Percentiles rank a stretch among this genome's conserved stretches.
Conservation (phyloP, 306 rosid genomes). For the Albizia julibrissin region DNA sequence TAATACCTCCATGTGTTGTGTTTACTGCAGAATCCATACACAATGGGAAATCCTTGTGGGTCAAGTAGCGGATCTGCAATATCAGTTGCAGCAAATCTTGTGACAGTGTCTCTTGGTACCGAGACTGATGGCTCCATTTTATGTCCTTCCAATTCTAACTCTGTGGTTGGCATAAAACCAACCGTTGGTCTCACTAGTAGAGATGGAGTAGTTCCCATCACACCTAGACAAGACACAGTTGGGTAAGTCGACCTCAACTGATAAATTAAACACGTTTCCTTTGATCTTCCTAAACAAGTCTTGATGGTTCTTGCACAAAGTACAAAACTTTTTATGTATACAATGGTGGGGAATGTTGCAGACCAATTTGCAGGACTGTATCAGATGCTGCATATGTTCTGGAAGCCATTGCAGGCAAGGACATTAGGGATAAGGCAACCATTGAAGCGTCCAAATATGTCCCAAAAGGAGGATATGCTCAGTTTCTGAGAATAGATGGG, state of each 20-base stretch:
- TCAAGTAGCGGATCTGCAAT: conserved; percentile 42
- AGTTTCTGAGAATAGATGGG: conserved; percentile 51
- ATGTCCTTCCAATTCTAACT: conserved; percentile 48
- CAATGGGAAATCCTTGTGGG: conserved; percentile 36
- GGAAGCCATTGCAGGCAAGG: conserved; percentile 56
- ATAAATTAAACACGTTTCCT: not conserved
- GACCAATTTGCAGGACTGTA: conserved; percentile 69
- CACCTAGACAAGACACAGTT: conserved; percentile 62
- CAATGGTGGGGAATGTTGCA: conserved; percentile 33
- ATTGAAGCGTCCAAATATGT: conserved; percentile 48
- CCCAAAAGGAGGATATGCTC: conserved; percentile 60
- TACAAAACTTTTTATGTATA: not conserved
- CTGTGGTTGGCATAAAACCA: conserved; percentile 39
- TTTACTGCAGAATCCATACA: conserved; percentile 51
- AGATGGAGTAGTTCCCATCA: conserved; percentile 66
- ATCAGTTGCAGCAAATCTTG: conserved; percentile 70
- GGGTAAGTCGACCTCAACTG: conserved; percentile 49
- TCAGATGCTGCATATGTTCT: conserved; percentile 70
- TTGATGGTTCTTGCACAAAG: not conserved
- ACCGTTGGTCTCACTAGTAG: conserved; percentile 72
- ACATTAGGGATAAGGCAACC: conserved; percentile 46
- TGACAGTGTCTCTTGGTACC: conserved; percentile 51
- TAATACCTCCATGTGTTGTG: not conserved
- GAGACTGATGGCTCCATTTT: conserved; percentile 67
- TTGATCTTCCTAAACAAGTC: not conserved